Evolutionary conservation across 331 rosid species (phyloP).

Genomic region (Telfairia occidentalis): DNA sequence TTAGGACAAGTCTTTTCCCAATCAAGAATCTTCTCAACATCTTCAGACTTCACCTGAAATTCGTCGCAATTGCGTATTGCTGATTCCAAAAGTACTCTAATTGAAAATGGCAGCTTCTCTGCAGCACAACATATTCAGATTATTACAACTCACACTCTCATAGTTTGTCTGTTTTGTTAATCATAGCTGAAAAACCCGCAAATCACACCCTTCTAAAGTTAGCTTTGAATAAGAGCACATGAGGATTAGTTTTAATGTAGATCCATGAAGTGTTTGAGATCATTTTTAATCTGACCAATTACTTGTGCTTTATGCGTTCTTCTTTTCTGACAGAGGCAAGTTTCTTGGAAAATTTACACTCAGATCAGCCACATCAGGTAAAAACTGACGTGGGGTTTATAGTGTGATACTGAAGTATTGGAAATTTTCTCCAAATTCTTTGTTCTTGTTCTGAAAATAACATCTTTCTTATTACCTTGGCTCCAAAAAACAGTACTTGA

Average conservation of each 20-base stretch:
- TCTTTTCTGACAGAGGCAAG: background rate
- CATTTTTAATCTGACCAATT: background rate
- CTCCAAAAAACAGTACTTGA: background rate
- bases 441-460: too few species aligned
- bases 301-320: background rate
- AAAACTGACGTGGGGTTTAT: too few species aligned
- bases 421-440: too few species aligned
- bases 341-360: too few species aligned
- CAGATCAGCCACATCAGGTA: too few species aligned
- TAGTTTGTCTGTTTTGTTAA: too few species aligned
- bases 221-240: background rate
- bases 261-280: background rate
- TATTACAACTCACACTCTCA: background rate
- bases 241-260: background rate
- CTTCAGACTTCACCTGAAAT: conserved; percentile 16
- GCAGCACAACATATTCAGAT: background rate
- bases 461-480: background rate
- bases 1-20: conserved; percentile 26
- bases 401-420: too few species aligned
- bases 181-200: background rate
- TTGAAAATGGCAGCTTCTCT: conserved; percentile 20
- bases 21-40: conserved; percentile 26
- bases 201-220: background rate
- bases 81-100: conserved; percentile 23
- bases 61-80: conserved; percentile 20